Conservation (phyloP, 148 eudicot species). For the Spergularia bocconei region DNA sequence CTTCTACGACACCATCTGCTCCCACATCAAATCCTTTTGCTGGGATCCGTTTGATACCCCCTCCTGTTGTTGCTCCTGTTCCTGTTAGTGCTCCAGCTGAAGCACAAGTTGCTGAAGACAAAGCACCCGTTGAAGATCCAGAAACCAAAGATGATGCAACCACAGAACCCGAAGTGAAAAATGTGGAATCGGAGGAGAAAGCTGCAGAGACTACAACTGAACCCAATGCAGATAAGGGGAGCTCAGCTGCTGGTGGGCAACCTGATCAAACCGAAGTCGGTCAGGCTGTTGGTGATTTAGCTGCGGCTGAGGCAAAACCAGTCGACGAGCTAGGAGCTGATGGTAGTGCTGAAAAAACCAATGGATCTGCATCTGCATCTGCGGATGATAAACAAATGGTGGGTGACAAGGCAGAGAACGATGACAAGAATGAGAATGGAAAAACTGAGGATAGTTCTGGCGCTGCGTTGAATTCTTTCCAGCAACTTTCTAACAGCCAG, state of each 20-base stretch:
- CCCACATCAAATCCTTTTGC: slow-evolving; percentile 88
- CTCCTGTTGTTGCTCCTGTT: slow-evolving; percentile 25
- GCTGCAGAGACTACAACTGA: slow-evolving; percentile 27
- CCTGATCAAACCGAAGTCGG: slow-evolving; percentile 27
- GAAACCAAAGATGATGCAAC: slow-evolving; percentile 33
- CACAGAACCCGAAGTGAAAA: slow-evolving; percentile 31
- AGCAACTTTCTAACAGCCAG: slow-evolving; percentile 82
- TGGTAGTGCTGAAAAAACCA: slow-evolving; percentile 5
- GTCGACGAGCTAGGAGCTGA: slow-evolving; percentile 32
- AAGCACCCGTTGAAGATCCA: slow-evolving; percentile 27
- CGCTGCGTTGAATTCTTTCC: slow-evolving; percentile 66
- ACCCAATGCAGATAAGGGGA: slow-evolving; percentile 30
- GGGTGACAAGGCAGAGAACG: slow-evolving; percentile 20
- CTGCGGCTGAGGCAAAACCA: slow-evolving; percentile 27
- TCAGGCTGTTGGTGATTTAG: slow-evolving; percentile 24
- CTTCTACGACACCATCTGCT: slow-evolving; percentile 47
- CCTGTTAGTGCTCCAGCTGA: slow-evolving; percentile 33
- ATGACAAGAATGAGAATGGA: slow-evolving; percentile 35
- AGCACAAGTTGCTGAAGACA: slow-evolving; percentile 27
- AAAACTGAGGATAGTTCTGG: slow-evolving; percentile 32
- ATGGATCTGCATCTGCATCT: slow-evolving; percentile 12
- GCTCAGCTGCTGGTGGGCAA: slow-evolving; percentile 9
- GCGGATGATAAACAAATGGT: slow-evolving; percentile 24
- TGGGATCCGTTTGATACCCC: slow-evolving; percentile 56
- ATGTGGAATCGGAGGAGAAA: slow-evolving; percentile 31